Evolutionary conservation across 2,329 filamentous ascomycete species (phyloP).

Genomic region (Fusarium sp.): DNA sequence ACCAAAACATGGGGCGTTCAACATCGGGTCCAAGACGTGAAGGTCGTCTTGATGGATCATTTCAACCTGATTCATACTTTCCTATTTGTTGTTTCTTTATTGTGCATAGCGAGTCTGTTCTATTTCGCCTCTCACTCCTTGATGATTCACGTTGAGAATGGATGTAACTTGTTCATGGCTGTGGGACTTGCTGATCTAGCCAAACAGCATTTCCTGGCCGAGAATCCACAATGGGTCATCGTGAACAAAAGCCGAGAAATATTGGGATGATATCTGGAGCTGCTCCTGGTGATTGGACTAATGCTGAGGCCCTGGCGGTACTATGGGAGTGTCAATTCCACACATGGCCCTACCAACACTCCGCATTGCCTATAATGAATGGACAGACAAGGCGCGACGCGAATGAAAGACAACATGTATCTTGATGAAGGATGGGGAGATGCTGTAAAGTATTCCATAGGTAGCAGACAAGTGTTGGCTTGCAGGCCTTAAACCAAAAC

Average conservation of each 20-base stretch:
- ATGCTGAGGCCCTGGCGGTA: neutral
- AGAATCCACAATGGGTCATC: neutral
- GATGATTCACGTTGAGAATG: conserved; percentile 12
- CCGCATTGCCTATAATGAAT: conserved; percentile 10
- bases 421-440: conserved; percentile 20
- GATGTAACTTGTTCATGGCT: neutral
- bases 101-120: conserved; percentile 33
- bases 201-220: conserved; percentile 19
- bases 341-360: conserved; percentile 11
- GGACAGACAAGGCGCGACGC: conserved; percentile 32
- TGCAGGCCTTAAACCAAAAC: conserved; percentile 8
- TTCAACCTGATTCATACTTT: conserved; percentile 72
- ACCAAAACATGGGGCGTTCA: conserved; percentile 87
- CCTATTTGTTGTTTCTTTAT: conserved; percentile 37
- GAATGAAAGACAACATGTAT: conserved; percentile 26
- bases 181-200: conserved; percentile 18
- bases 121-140: conserved; percentile 18
- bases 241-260: neutral
- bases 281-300: neutral
- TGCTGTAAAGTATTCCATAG: conserved; percentile 13
- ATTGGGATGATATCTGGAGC: neutral
- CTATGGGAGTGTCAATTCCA: neutral
- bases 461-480: conserved; percentile 25
- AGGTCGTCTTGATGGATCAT: conserved; percentile 68
- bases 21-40: conserved; percentile 77